These are phyloP conservation scores for Leccinellum albellum DNA, from an alignment of 768 basidiomycete genomes.

Conservation along the genomic window DNA sequence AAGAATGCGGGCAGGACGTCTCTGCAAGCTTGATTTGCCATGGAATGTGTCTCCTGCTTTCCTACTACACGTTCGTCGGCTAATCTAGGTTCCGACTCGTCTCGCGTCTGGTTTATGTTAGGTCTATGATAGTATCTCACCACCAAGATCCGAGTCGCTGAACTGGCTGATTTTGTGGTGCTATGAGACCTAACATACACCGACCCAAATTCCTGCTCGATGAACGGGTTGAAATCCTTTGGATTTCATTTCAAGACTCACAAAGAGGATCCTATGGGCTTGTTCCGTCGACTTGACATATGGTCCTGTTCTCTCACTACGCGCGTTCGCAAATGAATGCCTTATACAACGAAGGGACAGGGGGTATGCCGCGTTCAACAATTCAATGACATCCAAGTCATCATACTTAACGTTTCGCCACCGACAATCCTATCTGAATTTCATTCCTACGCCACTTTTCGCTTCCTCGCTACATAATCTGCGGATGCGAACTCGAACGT, in stretches of 20 bases:
- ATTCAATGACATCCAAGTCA: not conserved
- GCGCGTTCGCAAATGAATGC: too few species aligned
- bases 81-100: not conserved
- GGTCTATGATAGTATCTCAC: not conserved
- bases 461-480: not conserved
- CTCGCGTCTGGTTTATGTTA: not conserved
- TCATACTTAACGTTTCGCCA: too few species aligned
- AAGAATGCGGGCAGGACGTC: not conserved
- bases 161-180: not conserved
- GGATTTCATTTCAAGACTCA: not conserved
- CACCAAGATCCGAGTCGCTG: not conserved
- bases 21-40: not conserved
- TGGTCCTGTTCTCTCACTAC: not conserved
- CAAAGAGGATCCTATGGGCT: not conserved
- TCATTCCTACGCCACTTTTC: not conserved
- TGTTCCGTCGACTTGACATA: not conserved
- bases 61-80: not conserved
- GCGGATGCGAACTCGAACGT: not conserved
- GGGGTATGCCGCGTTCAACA: too few species aligned
- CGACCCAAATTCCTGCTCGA: too few species aligned
- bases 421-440: not conserved
- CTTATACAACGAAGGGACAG: too few species aligned
- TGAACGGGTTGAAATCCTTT: not conserved
- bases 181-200: not conserved
- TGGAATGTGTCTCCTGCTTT: not conserved